phyloP scores from a whole-genome alignment of 257 asterid genomes.

The Thymus mandschuricus region DNA sequence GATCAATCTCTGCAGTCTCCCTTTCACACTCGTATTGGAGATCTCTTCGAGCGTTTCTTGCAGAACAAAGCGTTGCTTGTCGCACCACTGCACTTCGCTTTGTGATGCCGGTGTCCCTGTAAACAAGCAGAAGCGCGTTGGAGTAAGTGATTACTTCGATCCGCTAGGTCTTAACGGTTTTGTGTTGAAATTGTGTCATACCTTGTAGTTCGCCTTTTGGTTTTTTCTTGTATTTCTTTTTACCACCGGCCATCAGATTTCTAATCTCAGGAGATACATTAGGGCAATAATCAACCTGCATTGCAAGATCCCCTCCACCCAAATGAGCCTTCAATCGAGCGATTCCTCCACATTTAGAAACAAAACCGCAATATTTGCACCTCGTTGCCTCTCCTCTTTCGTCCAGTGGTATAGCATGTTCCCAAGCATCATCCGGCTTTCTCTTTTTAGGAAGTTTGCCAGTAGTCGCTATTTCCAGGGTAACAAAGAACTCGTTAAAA shows the following conservation, averaged over 20 bases:
- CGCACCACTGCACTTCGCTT: slow-evolving; percentile 28
- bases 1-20: slow-evolving; percentile 36
- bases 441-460: slow-evolving; percentile 37
- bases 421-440: slow-evolving; percentile 54
- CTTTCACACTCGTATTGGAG: slow-evolving; percentile 36
- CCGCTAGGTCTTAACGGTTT: background rate
- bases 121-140: background rate
- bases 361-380: slow-evolving; percentile 56
- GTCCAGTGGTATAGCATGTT: slow-evolving; percentile 49
- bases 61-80: slow-evolving; percentile 32
- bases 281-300: slow-evolving; percentile 47
- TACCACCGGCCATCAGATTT: slow-evolving; percentile 34
- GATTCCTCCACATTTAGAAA: slow-evolving; percentile 53
- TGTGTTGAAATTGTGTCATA: slow-evolving; percentile 13
- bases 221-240: slow-evolving; percentile 36
- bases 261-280: slow-evolving; percentile 44
- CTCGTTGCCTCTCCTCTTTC: slow-evolving; percentile 40
- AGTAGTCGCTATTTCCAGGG: slow-evolving; percentile 30
- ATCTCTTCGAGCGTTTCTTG: slow-evolving; percentile 42
- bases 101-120: slow-evolving; percentile 26
- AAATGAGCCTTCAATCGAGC: slow-evolving; percentile 49
- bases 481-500: slow-evolving; percentile 10
- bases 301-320: slow-evolving; percentile 49
- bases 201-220: slow-evolving; percentile 36
- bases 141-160: background rate